phyloP scores from a whole-genome alignment of 1,284 basidiomycete genomes.

The Phellopilus nigrolimitatus region DNA sequence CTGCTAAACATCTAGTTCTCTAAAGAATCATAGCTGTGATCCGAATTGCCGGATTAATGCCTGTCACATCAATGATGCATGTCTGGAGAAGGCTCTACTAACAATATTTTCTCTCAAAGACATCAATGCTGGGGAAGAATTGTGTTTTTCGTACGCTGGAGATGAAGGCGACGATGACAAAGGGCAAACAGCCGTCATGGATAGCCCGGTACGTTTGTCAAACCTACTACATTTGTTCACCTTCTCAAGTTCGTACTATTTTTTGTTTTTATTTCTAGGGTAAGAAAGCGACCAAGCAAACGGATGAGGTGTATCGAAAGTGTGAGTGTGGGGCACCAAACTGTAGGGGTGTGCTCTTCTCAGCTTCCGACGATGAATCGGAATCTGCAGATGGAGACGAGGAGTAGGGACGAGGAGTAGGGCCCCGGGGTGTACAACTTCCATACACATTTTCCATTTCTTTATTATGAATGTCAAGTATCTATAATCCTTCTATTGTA shows the following conservation, averaged over 20 bases:
- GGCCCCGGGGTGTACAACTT: too few species aligned
- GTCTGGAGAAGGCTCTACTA: constrained; percentile 57
- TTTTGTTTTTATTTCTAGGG: neutral
- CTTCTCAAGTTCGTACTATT: neutral
- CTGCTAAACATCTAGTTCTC: neutral
- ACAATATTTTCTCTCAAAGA: constrained; percentile 67
- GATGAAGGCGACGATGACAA: constrained; percentile 38
- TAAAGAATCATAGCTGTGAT: constrained; percentile 84
- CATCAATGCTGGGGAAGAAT: constrained; percentile 64
- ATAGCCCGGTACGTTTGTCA: neutral
- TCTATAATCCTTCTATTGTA: too few species aligned
- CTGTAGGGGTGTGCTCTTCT: constrained; percentile 34
- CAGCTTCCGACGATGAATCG: too few species aligned
- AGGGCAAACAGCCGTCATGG: constrained; percentile 2
- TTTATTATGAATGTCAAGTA: too few species aligned
- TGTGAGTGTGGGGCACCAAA: constrained; percentile 51
- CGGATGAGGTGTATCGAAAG: constrained; percentile 43
- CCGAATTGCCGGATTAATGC: constrained; percentile 76
- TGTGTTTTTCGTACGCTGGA: constrained; percentile 80
- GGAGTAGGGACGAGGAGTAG: too few species aligned
- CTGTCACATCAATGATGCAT: constrained; percentile 64
- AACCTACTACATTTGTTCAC: neutral
- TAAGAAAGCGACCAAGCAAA: constrained; percentile 18
- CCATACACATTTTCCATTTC: too few species aligned
- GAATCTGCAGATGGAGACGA: too few species aligned